Evolutionary conservation across 1,284 basidiomycete genomes (phyloP).

Genomic region (Pseudozyma flocculosa): DNA sequence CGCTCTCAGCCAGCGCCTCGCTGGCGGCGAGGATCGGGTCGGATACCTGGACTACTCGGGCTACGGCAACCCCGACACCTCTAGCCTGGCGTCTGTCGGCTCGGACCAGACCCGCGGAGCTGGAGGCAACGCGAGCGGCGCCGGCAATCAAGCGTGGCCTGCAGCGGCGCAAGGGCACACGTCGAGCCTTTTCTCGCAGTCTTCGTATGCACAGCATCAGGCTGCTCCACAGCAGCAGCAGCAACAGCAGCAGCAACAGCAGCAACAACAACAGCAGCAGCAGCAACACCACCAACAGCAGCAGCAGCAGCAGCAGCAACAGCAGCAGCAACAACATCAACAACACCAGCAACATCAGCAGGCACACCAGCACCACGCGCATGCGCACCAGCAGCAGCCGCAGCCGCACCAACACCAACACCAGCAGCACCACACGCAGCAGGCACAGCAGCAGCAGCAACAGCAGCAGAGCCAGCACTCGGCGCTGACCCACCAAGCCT

Average conservation of each 20-base stretch:
- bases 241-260: slow-evolving; percentile 4
- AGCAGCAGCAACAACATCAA: neutral
- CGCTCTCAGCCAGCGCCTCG: slow-evolving; percentile 5
- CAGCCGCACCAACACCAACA: neutral
- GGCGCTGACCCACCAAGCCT: slow-evolving; percentile 23
- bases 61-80: slow-evolving; percentile 20
- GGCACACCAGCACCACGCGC: neutral
- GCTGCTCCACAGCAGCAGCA: slow-evolving; percentile 19
- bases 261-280: slow-evolving; percentile 20
- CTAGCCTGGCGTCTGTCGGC: slow-evolving; percentile 16
- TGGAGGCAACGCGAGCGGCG: neutral
- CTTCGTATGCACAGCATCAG: slow-evolving; percentile 1
- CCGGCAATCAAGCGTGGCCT: neutral
- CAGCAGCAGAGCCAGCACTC: slow-evolving; percentile 13
- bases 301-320: slow-evolving; percentile 2
- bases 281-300: slow-evolving; percentile 3
- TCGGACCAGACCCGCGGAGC: slow-evolving; percentile 10
- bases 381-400: neutral
- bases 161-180: neutral
- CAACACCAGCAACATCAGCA: neutral
- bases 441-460: slow-evolving; percentile 16
- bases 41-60: slow-evolving; percentile 22
- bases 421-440: slow-evolving; percentile 10
- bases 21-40: slow-evolving; percentile 24
- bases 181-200: neutral